These are phyloP conservation scores for Yamadazyma taylorii DNA, from an alignment of 1,139 yeast genomes.

Conservation along the genomic window DNA sequence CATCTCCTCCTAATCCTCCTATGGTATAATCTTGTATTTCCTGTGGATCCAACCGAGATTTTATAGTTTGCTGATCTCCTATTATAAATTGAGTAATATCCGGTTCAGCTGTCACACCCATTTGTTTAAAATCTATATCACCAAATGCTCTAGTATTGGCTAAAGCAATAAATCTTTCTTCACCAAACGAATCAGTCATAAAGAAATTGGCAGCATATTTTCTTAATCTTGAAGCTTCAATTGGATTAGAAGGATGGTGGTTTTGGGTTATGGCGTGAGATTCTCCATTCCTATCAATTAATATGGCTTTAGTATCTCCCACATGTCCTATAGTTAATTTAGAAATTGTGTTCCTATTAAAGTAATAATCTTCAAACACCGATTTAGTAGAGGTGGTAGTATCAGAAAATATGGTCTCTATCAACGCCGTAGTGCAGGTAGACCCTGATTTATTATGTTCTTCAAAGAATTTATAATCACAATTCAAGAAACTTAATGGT, in stretches of 20 bases:
- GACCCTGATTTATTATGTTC: constrained; percentile 60
- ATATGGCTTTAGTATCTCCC: constrained; percentile 91
- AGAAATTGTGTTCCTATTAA: constrained; percentile 68
- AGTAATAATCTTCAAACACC: constrained; percentile 53
- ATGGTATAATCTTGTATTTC: constrained; percentile 45
- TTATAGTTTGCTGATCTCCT: constrained; percentile 49
- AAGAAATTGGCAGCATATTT: constrained; percentile 72
- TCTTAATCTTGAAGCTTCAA: constrained; percentile 71
- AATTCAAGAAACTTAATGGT: constrained; percentile 59
- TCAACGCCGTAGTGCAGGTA: constrained; percentile 75
- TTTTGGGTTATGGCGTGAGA: constrained; percentile 77
- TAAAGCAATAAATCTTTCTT: constrained; percentile 75
- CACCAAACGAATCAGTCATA: constrained; percentile 91
- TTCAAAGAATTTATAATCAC: constrained; percentile 52
- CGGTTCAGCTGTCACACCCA: constrained; percentile 92
- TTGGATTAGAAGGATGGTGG: constrained; percentile 86
- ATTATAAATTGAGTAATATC: constrained; percentile 69
- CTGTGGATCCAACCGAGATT: constrained; percentile 29
- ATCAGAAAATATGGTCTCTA: constrained; percentile 53
- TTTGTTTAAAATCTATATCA: constrained; percentile 72
- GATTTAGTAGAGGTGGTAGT: constrained; percentile 27
- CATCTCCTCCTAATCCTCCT: constrained; percentile 71
- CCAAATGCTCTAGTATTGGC: constrained; percentile 96
- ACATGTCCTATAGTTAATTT: constrained; percentile 81
- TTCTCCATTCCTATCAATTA: constrained; percentile 73